A percentile compares a stretch with the other conserved stretches of the same genome.
Evolutionary conservation across 257 asterid genomes (phyloP).

Genomic region (Rauvolfia tetraphylla): DNA sequence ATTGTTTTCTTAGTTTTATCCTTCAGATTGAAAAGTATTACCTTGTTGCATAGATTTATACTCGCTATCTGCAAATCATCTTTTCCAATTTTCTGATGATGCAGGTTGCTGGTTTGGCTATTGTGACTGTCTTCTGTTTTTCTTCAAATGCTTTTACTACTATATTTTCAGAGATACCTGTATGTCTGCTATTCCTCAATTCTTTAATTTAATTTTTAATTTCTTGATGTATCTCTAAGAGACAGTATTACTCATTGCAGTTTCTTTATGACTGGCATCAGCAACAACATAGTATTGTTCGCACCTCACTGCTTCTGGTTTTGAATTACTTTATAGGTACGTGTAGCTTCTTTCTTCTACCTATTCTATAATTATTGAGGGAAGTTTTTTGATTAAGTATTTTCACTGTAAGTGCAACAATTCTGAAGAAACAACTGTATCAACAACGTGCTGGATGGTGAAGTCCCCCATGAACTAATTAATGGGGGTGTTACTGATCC

Average conservation of each 20-base stretch:
- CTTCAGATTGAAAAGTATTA: too few species aligned
- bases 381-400: neutral
- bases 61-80: too few species aligned
- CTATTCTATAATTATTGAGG: neutral
- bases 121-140: slow-evolving; percentile 80
- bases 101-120: slow-evolving; percentile 90
- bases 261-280: slow-evolving; percentile 68
- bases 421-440: neutral
- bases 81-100: slow-evolving; percentile 9
- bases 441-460: neutral
- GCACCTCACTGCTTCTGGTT: slow-evolving; percentile 61
- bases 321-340: slow-evolving; percentile 79
- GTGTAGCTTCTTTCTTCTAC: slow-evolving; percentile 12
- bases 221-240: slow-evolving; percentile 5
- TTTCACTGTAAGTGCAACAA: neutral
- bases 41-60: too few species aligned
- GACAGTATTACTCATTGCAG: slow-evolving; percentile 41
- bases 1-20: neutral
- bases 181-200: slow-evolving; percentile 26
- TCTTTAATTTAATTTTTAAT: slow-evolving; percentile 7
- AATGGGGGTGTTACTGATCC: neutral
- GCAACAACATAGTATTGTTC: slow-evolving; percentile 33
- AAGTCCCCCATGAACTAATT: neutral
- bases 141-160: slow-evolving; percentile 72
- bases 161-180: slow-evolving; percentile 70